phyloP scores from a whole-genome alignment of 345 rosid species.

The Atalantia buxifolia region DNA sequence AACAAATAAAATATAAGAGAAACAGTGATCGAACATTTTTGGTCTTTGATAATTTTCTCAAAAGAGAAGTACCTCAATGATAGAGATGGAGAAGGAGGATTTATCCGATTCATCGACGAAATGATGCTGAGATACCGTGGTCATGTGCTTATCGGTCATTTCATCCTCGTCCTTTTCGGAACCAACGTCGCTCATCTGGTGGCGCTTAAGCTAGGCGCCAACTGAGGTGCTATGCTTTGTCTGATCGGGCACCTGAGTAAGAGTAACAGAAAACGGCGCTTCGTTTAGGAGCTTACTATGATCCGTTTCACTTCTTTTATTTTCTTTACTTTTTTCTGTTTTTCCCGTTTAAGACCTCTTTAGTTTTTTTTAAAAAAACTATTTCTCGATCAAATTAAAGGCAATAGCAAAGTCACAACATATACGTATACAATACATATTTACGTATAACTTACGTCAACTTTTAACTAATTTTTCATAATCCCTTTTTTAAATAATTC shows the following conservation, averaged over 20 bases:
- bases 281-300: not conserved
- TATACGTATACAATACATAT: too few relatives aligned
- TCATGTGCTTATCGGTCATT: conserved; percentile 24
- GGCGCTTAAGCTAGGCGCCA: not conserved
- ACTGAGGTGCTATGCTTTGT: not conserved
- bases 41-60: not conserved
- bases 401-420: too few relatives aligned
- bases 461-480: too few relatives aligned
- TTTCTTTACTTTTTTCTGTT: too few relatives aligned
- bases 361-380: too few relatives aligned
- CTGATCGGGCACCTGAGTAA: too few relatives aligned
- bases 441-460: too few relatives aligned
- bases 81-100: conserved; percentile 47
- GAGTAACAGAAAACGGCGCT: not conserved
- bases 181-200: not conserved
- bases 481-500: too few relatives aligned
- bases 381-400: too few relatives aligned
- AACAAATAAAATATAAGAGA: not conserved
- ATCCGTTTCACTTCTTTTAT: too few relatives aligned
- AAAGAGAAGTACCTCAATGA: conserved; percentile 54
- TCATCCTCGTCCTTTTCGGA: conserved; percentile 6
- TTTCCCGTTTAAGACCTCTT: too few relatives aligned
- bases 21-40: not conserved
- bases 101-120: conserved; percentile 42
- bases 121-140: conserved; percentile 48